Percentiles rank a stretch among this genome's conserved stretches.
These are phyloP conservation scores for Penicillium sp. DNA, from an alignment of 2,329 filamentous ascomycete species.

Conservation along the genomic window DNA sequence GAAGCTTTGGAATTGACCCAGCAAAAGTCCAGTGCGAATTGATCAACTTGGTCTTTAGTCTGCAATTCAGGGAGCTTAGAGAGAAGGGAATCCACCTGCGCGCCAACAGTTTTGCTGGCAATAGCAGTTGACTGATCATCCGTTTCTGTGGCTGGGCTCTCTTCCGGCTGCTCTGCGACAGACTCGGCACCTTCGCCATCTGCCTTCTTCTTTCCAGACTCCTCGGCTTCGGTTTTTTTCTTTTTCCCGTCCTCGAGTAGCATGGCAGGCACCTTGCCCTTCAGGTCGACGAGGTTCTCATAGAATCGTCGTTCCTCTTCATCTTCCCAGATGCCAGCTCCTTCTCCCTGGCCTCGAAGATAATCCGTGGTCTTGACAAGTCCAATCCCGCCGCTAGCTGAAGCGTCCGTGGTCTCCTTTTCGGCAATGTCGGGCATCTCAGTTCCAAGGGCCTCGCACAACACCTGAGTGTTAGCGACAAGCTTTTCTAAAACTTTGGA, in stretches of 20 bases:
- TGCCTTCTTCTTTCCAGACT: conserved; percentile 75
- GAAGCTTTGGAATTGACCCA: conserved; percentile 98
- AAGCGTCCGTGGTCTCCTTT: conserved; percentile 68
- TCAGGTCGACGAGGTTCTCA: conserved; percentile 92
- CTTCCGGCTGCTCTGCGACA: conserved; percentile 46
- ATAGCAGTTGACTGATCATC: conserved; percentile 94
- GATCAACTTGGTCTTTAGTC: conserved; percentile 87
- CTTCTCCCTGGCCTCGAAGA: conserved; percentile 83
- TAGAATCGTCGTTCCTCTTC: conserved; percentile 98
- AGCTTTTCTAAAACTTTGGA: conserved; percentile 90
- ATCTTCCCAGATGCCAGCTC: conserved; percentile 96
- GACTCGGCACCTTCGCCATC: conserved; percentile 52
- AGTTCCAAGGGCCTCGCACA: conserved; percentile 82
- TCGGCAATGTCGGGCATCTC: conserved; percentile 95
- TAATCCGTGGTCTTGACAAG: conserved; percentile 94
- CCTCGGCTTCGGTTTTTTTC: conserved; percentile 81
- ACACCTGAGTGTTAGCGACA: conserved; percentile 82
- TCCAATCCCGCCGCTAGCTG: conserved; percentile 77
- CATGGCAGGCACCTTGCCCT: conserved; percentile 92
- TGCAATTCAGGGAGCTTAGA: conserved; percentile 87
- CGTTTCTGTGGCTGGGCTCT: conserved; percentile 56
- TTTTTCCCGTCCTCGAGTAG: conserved; percentile 93
- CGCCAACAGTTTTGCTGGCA: conserved; percentile 95
- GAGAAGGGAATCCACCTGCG: conserved; percentile 89
- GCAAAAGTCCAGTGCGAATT: conserved; percentile 93